A percentile compares a stretch with the other conserved stretches of the same genome.
Evolutionary conservation across 2,329 filamentous ascomycete genomes (phyloP).

Genomic region (Penicillium fuscoglaucum): DNA sequence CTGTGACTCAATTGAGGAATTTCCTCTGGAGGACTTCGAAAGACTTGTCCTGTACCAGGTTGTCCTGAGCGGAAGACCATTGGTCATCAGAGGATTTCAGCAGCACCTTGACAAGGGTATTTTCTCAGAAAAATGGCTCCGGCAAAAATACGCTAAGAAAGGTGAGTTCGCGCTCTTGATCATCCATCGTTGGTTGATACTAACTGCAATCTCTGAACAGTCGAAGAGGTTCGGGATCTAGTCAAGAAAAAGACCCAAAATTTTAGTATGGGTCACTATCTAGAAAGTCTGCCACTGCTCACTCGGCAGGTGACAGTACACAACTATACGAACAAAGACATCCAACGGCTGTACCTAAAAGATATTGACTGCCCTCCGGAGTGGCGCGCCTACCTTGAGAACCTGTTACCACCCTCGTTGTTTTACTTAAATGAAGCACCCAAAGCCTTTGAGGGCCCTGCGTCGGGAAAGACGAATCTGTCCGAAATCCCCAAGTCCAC

Average conservation of each 20-base stretch:
- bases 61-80: slow-evolving; percentile 77
- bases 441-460: slow-evolving; percentile 56
- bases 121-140: slow-evolving; percentile 80
- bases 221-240: slow-evolving; percentile 83
- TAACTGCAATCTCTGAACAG: slow-evolving; percentile 46
- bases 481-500: slow-evolving; percentile 45
- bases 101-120: slow-evolving; percentile 70
- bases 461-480: slow-evolving; percentile 49
- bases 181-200: not conserved
- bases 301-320: slow-evolving; percentile 75
- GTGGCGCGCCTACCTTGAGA: slow-evolving; percentile 78
- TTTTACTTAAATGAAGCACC: slow-evolving; percentile 89
- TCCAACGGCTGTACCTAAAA: slow-evolving; percentile 90
- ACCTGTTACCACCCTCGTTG: slow-evolving; percentile 74
- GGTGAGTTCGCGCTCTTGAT: slow-evolving; percentile 50
- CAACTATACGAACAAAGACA: slow-evolving; percentile 74
- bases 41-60: slow-evolving; percentile 82
- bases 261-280: slow-evolving; percentile 85
- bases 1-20: slow-evolving; percentile 71
- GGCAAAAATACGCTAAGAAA: slow-evolving; percentile 75
- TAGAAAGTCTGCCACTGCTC: slow-evolving; percentile 81
- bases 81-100: slow-evolving; percentile 90
- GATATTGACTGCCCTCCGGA: slow-evolving; percentile 92
- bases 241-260: slow-evolving; percentile 70
- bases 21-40: slow-evolving; percentile 79